Evolutionary conservation across 176 grass and related monocot genomes (phyloP), one percentile per base, ranked within the genome.

Genomic region (Musa schizocarpa): DNA sequence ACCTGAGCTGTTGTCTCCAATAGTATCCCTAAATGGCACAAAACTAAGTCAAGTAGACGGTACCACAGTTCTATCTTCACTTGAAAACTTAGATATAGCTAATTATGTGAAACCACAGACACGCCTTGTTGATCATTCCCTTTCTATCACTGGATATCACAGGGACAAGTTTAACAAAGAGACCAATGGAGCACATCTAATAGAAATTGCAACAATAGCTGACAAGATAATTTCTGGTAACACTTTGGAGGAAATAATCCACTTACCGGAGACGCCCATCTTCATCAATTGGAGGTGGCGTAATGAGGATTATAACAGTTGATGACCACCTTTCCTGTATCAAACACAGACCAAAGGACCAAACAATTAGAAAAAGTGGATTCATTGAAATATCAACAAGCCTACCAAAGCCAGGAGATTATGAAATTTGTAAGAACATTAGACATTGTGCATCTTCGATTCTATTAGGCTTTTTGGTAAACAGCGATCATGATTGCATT

Each of bases 271-370:
- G 80, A 66, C 95, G 86, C 5, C 77, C 95, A 11, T 81, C 82
- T 58, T 98, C 95, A 27, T 93, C 59, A 43, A 98, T 94, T 10
- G 88, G 88, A 20, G 95, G 95, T 1, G 95, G 95, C 3, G 90
- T 88, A 82, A 98, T 98, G 25, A 94, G 81, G 51, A 98, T 91
- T 50, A 91, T 55, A 52, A 75, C 51, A 26, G 80, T 72, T 54
- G 82, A 86, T 1, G 88, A 78, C 90, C 95, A 98, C 75, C 49
- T 76, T 55, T 87, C 78, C 95, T 94, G 88, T 16, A 65, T 48
- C 11, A 65, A 19, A 65, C n/a, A 27, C 20, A 55, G 9, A 73
- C 22, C 2, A 55, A 53, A 54, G 7, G 50, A 14, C 43, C 9
- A 22, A 72, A 6, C 8, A 16, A 34, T 13, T 1, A 34, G 9